These are phyloP conservation scores for Dryas drummondii DNA, from an alignment of 306 rosid species.

Conservation along the genomic window DNA sequence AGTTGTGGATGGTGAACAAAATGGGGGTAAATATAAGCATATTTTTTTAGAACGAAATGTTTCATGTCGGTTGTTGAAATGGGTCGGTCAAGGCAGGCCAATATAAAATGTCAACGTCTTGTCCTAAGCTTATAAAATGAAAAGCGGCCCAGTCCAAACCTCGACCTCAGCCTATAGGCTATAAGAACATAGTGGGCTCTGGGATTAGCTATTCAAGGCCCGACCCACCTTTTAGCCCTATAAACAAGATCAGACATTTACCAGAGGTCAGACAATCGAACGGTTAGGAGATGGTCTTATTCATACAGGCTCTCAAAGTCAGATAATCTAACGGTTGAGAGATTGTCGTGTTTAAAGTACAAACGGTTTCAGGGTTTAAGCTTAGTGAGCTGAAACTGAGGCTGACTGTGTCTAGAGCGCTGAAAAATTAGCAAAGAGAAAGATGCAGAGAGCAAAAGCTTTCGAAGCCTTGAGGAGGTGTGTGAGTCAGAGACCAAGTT, in stretches of 20 bases:
- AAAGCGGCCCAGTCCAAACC: too few species aligned
- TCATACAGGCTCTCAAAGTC: not conserved
- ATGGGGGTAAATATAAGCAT: too few species aligned
- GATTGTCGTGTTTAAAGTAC: not conserved
- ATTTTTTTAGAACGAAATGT: too few species aligned
- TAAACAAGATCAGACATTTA: not conserved
- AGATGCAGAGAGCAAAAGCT: slow-evolving; percentile 67
- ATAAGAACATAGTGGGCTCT: too few species aligned
- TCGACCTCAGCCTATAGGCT: too few species aligned
- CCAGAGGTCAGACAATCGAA: not conserved
- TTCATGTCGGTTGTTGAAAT: too few species aligned
- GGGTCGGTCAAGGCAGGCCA: too few species aligned
- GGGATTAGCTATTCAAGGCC: not conserved
- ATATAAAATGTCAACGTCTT: too few species aligned
- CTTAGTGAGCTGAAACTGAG: slow-evolving; percentile 3
- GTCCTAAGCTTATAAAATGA: too few species aligned
- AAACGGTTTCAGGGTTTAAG: slow-evolving; percentile 24
- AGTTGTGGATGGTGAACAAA: too few species aligned
- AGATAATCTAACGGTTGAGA: not conserved
- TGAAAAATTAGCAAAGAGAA: slow-evolving; percentile 12
- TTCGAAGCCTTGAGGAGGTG: slow-evolving; percentile 39
- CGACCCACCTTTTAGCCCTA: not conserved
- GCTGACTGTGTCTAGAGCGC: not conserved
- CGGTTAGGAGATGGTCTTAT: not conserved
- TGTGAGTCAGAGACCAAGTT: slow-evolving; percentile 36